phyloP scores from a whole-genome alignment of 371 early-diverging fungal genomes.

The Mucor mucedo region DNA sequence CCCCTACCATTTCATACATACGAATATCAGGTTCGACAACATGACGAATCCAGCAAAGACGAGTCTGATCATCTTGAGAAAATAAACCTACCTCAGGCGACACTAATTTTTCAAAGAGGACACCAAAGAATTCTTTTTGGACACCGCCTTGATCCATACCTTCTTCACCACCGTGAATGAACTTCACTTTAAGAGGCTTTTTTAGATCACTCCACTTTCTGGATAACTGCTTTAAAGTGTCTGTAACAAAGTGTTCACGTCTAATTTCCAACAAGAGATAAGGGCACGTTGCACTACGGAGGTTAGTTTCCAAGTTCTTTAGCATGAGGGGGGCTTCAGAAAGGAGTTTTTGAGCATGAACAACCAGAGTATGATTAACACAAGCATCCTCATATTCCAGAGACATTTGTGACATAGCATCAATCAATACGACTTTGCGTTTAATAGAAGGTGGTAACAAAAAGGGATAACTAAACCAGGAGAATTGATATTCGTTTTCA shows the following conservation, averaged over 20 bases:
- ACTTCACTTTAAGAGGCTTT: slow-evolving; percentile 83
- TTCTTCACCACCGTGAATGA: slow-evolving; percentile 79
- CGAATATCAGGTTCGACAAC: slow-evolving; percentile 39
- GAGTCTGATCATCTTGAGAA: slow-evolving; percentile 66
- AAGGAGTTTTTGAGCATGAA: slow-evolving; percentile 73
- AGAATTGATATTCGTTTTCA: slow-evolving; percentile 62
- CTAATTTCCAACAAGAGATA: slow-evolving; percentile 80
- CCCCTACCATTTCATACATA: slow-evolving; percentile 89
- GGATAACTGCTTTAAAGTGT: slow-evolving; percentile 71
- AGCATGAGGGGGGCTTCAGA: slow-evolving; percentile 56
- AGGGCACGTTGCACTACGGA: slow-evolving; percentile 69
- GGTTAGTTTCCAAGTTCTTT: slow-evolving; percentile 40
- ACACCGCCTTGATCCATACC: slow-evolving; percentile 96
- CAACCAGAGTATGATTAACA: slow-evolving; percentile 75
- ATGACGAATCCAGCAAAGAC: slow-evolving; percentile 88
- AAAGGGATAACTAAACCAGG: slow-evolving; percentile 78
- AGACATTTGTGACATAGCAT: slow-evolving; percentile 85
- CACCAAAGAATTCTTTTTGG: slow-evolving; percentile 94
- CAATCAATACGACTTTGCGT: slow-evolving; percentile 77
- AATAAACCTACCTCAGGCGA: slow-evolving; percentile 78
- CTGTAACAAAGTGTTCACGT: slow-evolving; percentile 69
- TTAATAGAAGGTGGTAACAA: slow-evolving; percentile 77
- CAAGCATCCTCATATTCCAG: slow-evolving; percentile 84
- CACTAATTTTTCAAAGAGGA: slow-evolving; percentile 88
- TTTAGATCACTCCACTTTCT: slow-evolving; percentile 65